phyloP scores from a whole-genome alignment of 345 rosid genomes.

The Eucalyptus cloeziana region DNA sequence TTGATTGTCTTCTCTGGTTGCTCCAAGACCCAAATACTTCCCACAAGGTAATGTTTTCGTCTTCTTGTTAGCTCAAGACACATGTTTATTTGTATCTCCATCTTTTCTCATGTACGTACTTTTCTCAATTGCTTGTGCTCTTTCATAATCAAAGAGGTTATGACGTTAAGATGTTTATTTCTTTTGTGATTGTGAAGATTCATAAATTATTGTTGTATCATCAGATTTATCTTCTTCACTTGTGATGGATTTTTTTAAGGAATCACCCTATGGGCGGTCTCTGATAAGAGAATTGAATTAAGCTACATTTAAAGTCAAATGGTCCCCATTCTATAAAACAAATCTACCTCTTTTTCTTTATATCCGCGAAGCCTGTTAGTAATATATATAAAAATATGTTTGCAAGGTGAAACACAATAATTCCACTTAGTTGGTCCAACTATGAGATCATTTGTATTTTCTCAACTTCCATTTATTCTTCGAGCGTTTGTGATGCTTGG shows the following conservation, averaged over 20 bases:
- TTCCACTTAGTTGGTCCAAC: neutral
- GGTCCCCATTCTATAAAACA: neutral
- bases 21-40: constrained; percentile 84
- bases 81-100: neutral
- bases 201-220: neutral
- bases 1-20: constrained; percentile 95
- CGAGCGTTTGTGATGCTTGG: neutral
- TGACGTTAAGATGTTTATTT: neutral
- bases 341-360: neutral
- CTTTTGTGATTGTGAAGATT: neutral
- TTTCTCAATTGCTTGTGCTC: neutral
- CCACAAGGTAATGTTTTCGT: constrained; percentile 34
- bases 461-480: neutral
- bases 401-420: neutral
- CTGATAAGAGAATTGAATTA: neutral
- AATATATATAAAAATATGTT: neutral
- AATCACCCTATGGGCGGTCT: neutral
- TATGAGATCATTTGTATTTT: neutral
- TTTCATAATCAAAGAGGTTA: neutral
- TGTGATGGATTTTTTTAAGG: neutral
- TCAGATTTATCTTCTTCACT: neutral
- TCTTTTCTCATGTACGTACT: neutral
- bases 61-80: neutral
- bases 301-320: neutral
- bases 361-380: neutral